Evolutionary conservation across 257 asterid species (phyloP).

Genomic region (Solanum rostratum): DNA sequence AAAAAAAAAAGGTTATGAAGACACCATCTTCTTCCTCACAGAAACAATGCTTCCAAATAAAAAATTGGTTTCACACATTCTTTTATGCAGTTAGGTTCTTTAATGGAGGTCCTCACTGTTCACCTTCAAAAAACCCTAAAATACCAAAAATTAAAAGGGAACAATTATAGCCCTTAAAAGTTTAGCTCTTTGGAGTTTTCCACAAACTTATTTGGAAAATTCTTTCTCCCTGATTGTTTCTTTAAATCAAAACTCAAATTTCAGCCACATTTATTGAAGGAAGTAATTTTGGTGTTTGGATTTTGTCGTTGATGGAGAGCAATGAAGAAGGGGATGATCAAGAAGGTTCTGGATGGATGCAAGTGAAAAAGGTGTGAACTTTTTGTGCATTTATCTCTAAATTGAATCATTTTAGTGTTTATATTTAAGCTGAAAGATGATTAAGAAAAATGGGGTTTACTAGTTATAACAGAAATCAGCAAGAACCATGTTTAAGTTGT

Average conservation of each 20-base stretch:
- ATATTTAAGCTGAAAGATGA: neutral
- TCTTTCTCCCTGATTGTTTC: neutral
- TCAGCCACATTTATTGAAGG: neutral
- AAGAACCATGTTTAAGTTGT: neutral
- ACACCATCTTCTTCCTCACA: neutral
- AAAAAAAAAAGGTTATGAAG: neutral
- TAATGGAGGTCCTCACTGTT: slow-evolving; percentile 1
- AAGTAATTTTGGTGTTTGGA: neutral
- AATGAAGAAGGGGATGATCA: slow-evolving; percentile 71
- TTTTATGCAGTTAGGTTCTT: neutral
- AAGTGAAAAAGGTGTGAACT: slow-evolving; percentile 78
- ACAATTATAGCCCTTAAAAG: neutral
- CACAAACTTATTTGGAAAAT: neutral
- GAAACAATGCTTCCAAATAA: neutral
- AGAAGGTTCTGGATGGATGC: slow-evolving; percentile 96
- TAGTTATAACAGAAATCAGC: neutral
- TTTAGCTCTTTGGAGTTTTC: neutral
- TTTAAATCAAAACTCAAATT: neutral
- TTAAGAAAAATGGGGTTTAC: neutral
- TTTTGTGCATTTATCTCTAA: neutral
- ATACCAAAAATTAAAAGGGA: neutral
- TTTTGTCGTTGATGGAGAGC: slow-evolving; percentile 40
- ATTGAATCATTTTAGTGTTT: neutral
- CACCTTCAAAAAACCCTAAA: neutral
- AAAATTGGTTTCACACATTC: slow-evolving; percentile 16